Percentiles rank a stretch among this genome's conserved stretches.
Conservation (phyloP, 2,329 filamentous ascomycete genomes). For the Talaromyces sp. region DNA sequence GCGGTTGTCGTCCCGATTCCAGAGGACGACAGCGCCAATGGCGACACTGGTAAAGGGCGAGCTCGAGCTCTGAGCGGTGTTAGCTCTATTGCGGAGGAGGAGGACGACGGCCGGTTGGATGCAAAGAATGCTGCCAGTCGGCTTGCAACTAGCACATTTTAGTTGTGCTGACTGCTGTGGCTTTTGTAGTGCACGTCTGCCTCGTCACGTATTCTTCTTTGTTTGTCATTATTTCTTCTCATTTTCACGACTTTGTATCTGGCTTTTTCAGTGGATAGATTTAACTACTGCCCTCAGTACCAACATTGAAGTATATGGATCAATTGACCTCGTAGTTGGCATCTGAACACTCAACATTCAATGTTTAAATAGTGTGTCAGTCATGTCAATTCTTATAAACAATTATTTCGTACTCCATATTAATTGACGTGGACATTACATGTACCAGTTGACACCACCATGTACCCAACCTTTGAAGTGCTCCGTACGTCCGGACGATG, state of each 20-base stretch:
- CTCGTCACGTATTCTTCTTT: not conserved
- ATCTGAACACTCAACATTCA: too few species aligned
- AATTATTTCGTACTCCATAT: too few species aligned
- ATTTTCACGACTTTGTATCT: not conserved
- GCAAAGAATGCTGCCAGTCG: conserved; percentile 92
- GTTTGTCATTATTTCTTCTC: not conserved
- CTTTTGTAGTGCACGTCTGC: conserved; percentile 4
- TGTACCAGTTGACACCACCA: too few species aligned
- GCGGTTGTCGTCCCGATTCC: conserved; percentile 56
- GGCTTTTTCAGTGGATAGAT: not conserved
- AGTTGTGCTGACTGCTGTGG: conserved; percentile 18
- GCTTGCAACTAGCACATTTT: conserved; percentile 92
- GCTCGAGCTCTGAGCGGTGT: conserved; percentile 43
- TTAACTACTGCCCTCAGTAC: not conserved
- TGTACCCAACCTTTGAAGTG: too few species aligned
- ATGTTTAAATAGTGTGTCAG: too few species aligned
- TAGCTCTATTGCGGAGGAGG: conserved; percentile 44
- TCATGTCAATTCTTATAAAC: too few species aligned
- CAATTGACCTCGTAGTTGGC: not conserved
- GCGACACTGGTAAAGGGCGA: conserved; percentile 40
- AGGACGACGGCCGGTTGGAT: conserved; percentile 90
- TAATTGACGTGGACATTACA: too few species aligned
- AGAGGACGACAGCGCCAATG: conserved; percentile 56
- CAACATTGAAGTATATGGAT: not conserved
- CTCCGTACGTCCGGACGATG: too few species aligned